Percentiles rank a stretch among this genome's conserved stretches.
Conservation (phyloP, 2,329 filamentous ascomycete species). For the Lasiodiplodia theobromae region DNA sequence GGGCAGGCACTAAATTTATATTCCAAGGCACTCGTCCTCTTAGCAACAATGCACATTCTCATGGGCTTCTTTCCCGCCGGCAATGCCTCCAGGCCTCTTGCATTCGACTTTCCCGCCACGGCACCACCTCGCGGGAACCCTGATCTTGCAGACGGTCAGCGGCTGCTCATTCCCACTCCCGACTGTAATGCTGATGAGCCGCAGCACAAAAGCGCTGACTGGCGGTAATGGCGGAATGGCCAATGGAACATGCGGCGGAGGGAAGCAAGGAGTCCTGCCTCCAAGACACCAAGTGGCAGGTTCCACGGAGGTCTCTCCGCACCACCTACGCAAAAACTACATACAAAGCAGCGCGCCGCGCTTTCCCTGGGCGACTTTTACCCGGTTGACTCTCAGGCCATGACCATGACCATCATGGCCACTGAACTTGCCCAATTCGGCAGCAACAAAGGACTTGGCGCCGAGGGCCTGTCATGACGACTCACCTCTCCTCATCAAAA, state of each 20-base stretch:
- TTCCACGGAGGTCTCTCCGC: background rate
- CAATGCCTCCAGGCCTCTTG: too few species aligned
- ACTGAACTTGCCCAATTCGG: background rate
- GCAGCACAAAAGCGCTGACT: background rate
- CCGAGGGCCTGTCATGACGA: background rate
- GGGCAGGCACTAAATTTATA: background rate
- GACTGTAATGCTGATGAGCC: background rate
- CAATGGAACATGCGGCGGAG: background rate
- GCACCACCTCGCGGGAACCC: background rate
- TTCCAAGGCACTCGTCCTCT: background rate
- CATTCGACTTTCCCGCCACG: background rate
- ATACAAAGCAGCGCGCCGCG: background rate
- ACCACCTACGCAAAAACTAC: background rate
- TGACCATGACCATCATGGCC: background rate
- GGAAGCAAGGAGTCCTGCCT: background rate
- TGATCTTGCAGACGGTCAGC: background rate
- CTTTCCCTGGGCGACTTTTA: background rate
- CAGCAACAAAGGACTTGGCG: conserved; percentile 28
- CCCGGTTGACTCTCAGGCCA: background rate
- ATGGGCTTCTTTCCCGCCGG: background rate
- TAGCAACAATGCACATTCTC: background rate
- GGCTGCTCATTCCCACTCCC: background rate
- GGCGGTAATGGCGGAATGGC: background rate
- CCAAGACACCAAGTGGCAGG: background rate
- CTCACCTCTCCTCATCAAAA: conserved; percentile 1